Percentiles rank a stretch among this genome's conserved stretches.
Conservation (phyloP, 208 protist genomes). For the Leishmania aethiopica region DNA sequence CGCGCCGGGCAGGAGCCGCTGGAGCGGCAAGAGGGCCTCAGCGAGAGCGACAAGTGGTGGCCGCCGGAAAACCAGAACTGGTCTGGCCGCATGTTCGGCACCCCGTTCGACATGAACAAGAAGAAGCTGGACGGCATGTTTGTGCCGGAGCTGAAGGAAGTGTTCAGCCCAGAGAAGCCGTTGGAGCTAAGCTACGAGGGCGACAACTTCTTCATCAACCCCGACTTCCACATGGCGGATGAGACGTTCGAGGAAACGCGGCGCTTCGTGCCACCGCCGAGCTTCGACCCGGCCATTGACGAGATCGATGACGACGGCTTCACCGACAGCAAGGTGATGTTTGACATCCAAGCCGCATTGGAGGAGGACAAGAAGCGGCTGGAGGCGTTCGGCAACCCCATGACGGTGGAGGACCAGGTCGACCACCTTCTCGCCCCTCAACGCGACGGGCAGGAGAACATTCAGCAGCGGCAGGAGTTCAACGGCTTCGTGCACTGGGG, state of each 20-base stretch:
- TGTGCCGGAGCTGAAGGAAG: conserved; percentile 82
- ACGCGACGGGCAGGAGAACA: conserved; percentile 81
- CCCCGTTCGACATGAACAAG: conserved; percentile 76
- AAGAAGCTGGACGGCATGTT: conserved; percentile 83
- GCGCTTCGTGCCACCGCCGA: conserved; percentile 77
- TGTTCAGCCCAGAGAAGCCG: conserved; percentile 56
- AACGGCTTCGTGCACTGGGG: conserved; percentile 92
- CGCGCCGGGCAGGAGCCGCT: conserved; percentile 59
- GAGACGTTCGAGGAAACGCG: conserved; percentile 79
- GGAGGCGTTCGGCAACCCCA: conserved; percentile 89
- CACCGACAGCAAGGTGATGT: conserved; percentile 76
- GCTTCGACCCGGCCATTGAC: conserved; percentile 84
- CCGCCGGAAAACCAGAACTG: conserved; percentile 67
- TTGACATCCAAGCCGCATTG: conserved; percentile 83
- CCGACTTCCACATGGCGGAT: conserved; percentile 82
- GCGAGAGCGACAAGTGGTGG: conserved; percentile 72
- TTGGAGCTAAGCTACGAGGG: conserved; percentile 73
- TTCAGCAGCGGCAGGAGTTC: conserved; percentile 85
- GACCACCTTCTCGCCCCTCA: conserved; percentile 83
- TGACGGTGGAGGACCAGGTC: conserved; percentile 87
- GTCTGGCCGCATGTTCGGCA: conserved; percentile 75
- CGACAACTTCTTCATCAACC: conserved; percentile 74
- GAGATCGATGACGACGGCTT: conserved; percentile 87
- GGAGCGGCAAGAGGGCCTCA: conserved; percentile 9
- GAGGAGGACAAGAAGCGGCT: conserved; percentile 83